A percentile compares a stretch with the other conserved stretches of the same genome.
Evolutionary conservation across 257 asterid species (phyloP).

Genomic region (Solanum arcanum): DNA sequence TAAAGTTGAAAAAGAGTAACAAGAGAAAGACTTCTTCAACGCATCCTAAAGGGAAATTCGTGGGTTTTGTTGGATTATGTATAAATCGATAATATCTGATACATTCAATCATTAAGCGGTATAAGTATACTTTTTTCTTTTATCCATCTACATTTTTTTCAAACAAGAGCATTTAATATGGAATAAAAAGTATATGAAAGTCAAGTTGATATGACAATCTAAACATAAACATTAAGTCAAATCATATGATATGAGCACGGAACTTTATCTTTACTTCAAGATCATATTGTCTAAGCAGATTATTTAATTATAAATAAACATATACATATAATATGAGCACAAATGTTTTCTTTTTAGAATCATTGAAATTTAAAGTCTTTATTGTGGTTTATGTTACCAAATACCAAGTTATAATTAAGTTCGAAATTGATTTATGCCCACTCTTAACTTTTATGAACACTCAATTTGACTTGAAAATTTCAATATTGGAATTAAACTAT

Average conservation of each 20-base stretch:
- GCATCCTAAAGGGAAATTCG: background rate
- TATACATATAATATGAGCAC: background rate
- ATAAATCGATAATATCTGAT: background rate
- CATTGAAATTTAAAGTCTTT: background rate
- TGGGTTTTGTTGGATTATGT: background rate
- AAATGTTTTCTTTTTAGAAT: background rate
- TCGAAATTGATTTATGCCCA: background rate
- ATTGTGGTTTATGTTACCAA: background rate
- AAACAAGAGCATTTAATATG: background rate
- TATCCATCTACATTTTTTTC: too few species aligned
- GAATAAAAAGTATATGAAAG: background rate
- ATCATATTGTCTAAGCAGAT: background rate
- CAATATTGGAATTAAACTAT: background rate
- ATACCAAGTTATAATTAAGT: background rate
- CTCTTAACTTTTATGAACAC: background rate
- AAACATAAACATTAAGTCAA: background rate
- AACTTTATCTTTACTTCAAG: background rate
- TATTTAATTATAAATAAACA: background rate
- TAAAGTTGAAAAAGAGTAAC: background rate
- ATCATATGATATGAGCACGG: background rate
- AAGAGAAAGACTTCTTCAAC: background rate
- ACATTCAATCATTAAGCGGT: rapidly evolving
- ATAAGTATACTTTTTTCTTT: too few species aligned
- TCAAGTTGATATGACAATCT: background rate
- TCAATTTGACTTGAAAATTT: background rate